Conservation (phyloP, 176 grass and related monocot genomes). For the Carex kokanica region DNA sequence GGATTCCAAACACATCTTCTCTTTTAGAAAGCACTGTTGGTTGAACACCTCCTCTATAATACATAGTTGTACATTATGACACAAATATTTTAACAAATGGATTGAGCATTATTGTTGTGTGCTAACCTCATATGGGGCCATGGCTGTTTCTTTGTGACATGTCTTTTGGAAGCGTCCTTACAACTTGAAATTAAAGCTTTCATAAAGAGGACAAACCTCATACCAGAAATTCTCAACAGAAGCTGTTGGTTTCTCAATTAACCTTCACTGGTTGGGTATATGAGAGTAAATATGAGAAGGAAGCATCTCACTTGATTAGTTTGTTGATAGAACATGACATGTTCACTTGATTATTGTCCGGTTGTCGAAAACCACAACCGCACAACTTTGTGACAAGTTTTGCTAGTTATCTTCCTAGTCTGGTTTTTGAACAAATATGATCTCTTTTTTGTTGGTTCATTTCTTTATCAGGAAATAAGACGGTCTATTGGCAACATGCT, state of each 20-base stretch:
- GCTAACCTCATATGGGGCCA: conserved; percentile 16
- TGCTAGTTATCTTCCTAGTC: background rate
- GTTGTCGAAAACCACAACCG: background rate
- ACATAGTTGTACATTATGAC: background rate
- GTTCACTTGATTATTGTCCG: background rate
- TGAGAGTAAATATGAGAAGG: background rate
- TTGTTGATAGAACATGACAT: background rate
- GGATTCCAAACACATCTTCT: conserved; percentile 1
- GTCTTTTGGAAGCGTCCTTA: conserved; percentile 1
- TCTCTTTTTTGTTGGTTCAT: background rate
- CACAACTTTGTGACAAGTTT: background rate
- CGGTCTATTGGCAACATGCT: background rate
- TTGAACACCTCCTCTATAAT: background rate
- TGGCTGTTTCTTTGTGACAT: background rate
- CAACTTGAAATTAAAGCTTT: background rate
- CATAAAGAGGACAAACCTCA: background rate
- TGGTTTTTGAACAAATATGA: background rate
- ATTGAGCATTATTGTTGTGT: background rate
- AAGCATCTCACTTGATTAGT: background rate
- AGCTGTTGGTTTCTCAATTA: background rate
- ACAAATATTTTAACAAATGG: background rate
- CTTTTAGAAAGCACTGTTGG: conserved; percentile 4
- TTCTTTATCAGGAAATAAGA: background rate
- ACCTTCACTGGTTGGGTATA: background rate
- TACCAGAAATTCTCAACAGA: background rate